Evolutionary conservation across 2,329 filamentous ascomycete species (phyloP).

Genomic region (Apiospora saccharicola): DNA sequence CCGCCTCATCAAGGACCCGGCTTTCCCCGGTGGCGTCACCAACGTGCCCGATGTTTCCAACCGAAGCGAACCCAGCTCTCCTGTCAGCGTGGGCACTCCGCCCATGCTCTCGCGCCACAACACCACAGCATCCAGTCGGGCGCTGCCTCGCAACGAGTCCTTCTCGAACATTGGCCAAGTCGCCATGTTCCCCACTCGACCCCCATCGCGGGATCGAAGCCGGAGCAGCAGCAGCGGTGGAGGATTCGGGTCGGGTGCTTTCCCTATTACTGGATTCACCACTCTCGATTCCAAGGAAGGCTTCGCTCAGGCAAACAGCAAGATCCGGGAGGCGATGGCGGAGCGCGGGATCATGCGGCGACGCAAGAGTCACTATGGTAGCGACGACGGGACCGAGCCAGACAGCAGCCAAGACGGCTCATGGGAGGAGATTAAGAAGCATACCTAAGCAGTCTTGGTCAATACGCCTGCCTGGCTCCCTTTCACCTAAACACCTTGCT

Average conservation of each 20-base stretch:
- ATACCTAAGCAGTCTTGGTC: neutral
- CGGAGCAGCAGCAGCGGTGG: constrained; percentile 74
- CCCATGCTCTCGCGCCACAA: constrained; percentile 53
- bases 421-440: constrained; percentile 20
- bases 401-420: constrained; percentile 24
- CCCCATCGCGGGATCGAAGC: constrained; percentile 80
- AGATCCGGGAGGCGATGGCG: constrained; percentile 85
- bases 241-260: constrained; percentile 65
- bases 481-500: neutral
- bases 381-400: constrained; percentile 23
- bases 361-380: constrained; percentile 45
- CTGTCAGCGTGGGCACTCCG: constrained; percentile 30
- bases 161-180: constrained; percentile 90
- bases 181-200: constrained; percentile 88
- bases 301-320: constrained; percentile 83
- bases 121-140: constrained; percentile 62
- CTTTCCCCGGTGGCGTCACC: constrained; percentile 41
- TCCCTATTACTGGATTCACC: constrained; percentile 75
- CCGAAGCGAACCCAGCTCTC: constrained; percentile 35
- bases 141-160: constrained; percentile 84
- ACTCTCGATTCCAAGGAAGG: constrained; percentile 71
- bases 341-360: constrained; percentile 72
- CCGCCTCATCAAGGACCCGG: constrained; percentile 69
- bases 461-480: neutral
- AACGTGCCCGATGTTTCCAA: constrained; percentile 36